phyloP scores from a whole-genome alignment of 73 alveolate genomes.

The Paramecium sexaurelia region DNA sequence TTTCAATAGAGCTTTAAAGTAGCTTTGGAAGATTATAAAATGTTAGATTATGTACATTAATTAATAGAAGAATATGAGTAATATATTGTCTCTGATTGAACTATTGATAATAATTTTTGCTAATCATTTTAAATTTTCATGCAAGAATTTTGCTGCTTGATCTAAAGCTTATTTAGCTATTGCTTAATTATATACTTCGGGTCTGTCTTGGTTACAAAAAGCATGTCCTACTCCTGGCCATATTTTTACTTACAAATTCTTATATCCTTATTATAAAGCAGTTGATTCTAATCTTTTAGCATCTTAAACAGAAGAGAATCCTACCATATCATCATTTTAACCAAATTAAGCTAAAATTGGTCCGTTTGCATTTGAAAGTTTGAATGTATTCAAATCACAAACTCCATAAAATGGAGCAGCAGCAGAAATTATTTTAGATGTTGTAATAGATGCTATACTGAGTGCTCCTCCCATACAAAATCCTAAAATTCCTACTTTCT shows the following conservation, averaged over 20 bases:
- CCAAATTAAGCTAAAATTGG: slow-evolving; percentile 66
- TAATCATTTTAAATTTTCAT: neutral
- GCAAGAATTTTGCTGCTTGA: neutral
- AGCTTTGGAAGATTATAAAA: neutral
- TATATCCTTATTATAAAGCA: neutral
- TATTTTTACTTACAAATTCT: neutral
- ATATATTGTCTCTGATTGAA: slow-evolving; percentile 21
- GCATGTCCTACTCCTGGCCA: slow-evolving; percentile 53
- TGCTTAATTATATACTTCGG: neutral
- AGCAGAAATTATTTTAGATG: slow-evolving; percentile 12
- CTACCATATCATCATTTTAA: slow-evolving; percentile 47
- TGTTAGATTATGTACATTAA: neutral
- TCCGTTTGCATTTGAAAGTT: slow-evolving; percentile 14
- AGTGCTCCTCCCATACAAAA: slow-evolving; percentile 71
- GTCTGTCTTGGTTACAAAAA: slow-evolving; percentile 13
- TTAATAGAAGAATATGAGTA: neutral
- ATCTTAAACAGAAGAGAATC: slow-evolving; percentile 49
- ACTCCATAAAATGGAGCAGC: slow-evolving; percentile 69
- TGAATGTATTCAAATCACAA: slow-evolving; percentile 17
- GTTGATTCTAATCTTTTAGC: slow-evolving; percentile 14
- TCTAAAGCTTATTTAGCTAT: neutral
- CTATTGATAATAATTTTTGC: neutral
- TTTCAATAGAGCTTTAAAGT: slow-evolving; percentile 3
- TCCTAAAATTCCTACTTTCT: slow-evolving; percentile 12
- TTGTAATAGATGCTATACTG: slow-evolving; percentile 43